These are phyloP conservation scores for Verticillium nonalfalfae DNA, from an alignment of 2,329 filamentous ascomycete genomes.

Conservation along the genomic window DNA sequence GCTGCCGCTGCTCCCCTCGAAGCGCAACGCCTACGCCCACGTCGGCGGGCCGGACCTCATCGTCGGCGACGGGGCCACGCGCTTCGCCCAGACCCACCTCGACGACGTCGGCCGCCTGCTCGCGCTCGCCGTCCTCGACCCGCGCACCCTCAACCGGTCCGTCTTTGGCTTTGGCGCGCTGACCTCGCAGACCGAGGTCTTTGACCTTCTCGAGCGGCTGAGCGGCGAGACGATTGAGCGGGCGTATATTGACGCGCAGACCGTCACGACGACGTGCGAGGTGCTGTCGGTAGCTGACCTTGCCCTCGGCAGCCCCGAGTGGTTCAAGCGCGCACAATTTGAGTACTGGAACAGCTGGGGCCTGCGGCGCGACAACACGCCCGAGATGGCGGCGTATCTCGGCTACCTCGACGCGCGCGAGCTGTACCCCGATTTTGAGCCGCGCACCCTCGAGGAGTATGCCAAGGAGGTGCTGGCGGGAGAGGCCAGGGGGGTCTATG, in stretches of 20 bases:
- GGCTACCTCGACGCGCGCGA: conserved; percentile 46
- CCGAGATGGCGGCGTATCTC: conserved; percentile 44
- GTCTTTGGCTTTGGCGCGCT: conserved; percentile 42
- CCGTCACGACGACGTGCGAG: neutral
- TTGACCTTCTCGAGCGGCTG: conserved; percentile 35
- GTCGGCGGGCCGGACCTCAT: conserved; percentile 26
- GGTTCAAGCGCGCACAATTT: conserved; percentile 1
- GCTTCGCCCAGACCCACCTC: conserved; percentile 36
- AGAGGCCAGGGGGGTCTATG: neutral
- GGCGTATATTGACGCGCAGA: conserved; percentile 21
- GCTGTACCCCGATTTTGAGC: conserved; percentile 42
- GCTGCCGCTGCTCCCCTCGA: conserved; percentile 19
- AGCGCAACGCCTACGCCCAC: conserved; percentile 32
- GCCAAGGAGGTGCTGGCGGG: conserved; percentile 1
- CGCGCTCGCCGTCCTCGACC: conserved; percentile 42
- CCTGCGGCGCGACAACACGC: conserved; percentile 45
- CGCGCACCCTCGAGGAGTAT: conserved; percentile 3
- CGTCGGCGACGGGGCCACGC: conserved; percentile 35
- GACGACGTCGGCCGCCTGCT: conserved; percentile 47
- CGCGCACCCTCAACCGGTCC: conserved; percentile 44
- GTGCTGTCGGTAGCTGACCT: neutral
- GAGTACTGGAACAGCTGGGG: conserved; percentile 40
- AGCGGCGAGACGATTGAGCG: conserved; percentile 38
- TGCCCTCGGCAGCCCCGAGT: neutral
- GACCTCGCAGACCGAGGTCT: conserved; percentile 37